phyloP scores from a whole-genome alignment of 768 basidiomycete species.

The Rhodotorula babjevae region DNA sequence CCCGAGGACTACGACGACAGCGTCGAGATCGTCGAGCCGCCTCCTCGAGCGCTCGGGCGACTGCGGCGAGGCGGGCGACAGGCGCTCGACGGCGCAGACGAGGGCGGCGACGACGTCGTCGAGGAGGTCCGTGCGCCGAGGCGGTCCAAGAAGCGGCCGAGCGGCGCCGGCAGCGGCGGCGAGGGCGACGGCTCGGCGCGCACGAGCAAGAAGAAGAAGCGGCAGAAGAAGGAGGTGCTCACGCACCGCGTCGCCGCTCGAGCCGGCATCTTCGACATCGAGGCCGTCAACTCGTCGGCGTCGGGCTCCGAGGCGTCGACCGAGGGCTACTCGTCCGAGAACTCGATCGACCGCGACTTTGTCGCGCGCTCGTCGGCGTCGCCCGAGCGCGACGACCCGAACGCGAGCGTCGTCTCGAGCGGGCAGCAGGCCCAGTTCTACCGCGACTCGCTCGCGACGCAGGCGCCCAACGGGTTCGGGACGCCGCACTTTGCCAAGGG shows the following conservation, averaged over 20 bases:
- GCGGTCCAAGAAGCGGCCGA: no score
- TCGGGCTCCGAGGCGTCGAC: slow-evolving; percentile 24
- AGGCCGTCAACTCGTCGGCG: slow-evolving; percentile 34
- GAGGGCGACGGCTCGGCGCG: background rate
- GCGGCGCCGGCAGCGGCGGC: background rate
- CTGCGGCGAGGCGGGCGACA: slow-evolving; percentile 8
- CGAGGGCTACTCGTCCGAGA: slow-evolving; percentile 30
- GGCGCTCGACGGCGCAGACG: background rate
- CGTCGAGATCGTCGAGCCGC: slow-evolving; percentile 6
- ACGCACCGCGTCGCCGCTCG: slow-evolving; percentile 24
- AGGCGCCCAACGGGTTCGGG: slow-evolving; percentile 10
- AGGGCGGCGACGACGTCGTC: background rate
- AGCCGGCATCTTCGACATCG: slow-evolving; percentile 33
- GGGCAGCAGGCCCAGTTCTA: slow-evolving; percentile 15
- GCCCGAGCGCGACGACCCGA: background rate
- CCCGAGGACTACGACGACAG: background rate
- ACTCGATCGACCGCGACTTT: slow-evolving; percentile 36
- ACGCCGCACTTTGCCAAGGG: slow-evolving; percentile 1
- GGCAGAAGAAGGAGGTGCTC: slow-evolving; percentile 22
- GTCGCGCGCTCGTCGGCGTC: slow-evolving; percentile 13
- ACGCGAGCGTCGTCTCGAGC: slow-evolving; percentile 1
- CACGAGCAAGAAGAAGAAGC: background rate
- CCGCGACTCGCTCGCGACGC: slow-evolving; percentile 21
- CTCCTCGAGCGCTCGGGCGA: background rate
- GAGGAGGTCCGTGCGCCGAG: background rate